A percentile compares a stretch with the other conserved stretches of the same genome.
These are phyloP conservation scores for Phaeotremella skinneri DNA, from an alignment of 768 basidiomycete genomes.

Conservation along the genomic window DNA sequence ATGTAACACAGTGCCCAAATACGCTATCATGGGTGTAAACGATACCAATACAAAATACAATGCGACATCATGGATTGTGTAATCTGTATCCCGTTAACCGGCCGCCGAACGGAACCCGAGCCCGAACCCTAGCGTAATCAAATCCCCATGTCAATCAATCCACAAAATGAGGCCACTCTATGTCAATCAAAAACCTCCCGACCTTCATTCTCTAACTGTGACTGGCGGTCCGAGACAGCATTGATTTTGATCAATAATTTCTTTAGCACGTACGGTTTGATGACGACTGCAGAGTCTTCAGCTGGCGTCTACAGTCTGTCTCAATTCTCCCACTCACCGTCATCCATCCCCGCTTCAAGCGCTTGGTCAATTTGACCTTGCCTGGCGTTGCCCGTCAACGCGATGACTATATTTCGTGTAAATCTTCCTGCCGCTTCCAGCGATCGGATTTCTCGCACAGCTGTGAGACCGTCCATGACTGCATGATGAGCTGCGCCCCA, in stretches of 20 bases:
- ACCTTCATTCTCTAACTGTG: too few species aligned
- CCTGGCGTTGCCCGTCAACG: slow-evolving; percentile 41
- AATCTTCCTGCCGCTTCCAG: slow-evolving; percentile 36
- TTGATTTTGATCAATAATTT: slow-evolving; percentile 24
- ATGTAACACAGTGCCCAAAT: too few species aligned
- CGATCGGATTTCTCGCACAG: slow-evolving; percentile 36
- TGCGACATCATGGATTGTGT: background rate
- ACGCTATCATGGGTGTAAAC: too few species aligned
- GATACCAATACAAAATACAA: background rate
- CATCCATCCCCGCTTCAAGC: slow-evolving; percentile 34
- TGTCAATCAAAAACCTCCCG: background rate
- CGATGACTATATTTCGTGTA: slow-evolving; percentile 38
- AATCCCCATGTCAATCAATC: background rate
- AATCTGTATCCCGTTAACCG: too few species aligned
- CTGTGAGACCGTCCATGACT: slow-evolving; percentile 51
- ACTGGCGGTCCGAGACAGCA: background rate
- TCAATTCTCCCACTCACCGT: slow-evolving; percentile 18
- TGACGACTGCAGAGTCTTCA: slow-evolving; percentile 13
- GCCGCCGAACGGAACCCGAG: background rate
- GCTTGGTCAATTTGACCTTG: slow-evolving; percentile 42
- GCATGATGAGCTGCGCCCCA: background rate
- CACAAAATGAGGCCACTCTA: too few species aligned
- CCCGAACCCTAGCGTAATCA: background rate
- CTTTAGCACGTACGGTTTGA: slow-evolving; percentile 28
- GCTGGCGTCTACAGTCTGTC: background rate